Evolutionary conservation across 257 asterid species (phyloP).

Genomic region (Ophiorrhiza pumila): DNA sequence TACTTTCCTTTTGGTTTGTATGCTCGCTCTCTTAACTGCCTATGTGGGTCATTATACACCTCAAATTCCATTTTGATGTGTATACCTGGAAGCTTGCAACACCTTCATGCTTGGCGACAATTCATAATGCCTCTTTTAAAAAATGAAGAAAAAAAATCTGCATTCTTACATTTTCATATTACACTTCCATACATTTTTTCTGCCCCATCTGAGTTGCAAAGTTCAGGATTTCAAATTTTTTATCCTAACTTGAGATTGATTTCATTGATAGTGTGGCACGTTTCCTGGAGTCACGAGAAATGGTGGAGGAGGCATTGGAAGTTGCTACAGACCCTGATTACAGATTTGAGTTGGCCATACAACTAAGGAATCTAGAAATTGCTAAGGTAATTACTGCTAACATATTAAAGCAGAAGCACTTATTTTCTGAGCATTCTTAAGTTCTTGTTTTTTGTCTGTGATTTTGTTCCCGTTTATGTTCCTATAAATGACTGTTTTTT

Average conservation of each 20-base stretch:
- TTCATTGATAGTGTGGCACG: conserved; percentile 64
- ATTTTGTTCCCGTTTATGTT: background rate
- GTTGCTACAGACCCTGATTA: conserved; percentile 94
- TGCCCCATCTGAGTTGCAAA: background rate
- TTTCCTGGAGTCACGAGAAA: conserved; percentile 96
- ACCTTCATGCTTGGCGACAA: background rate
- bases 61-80: background rate
- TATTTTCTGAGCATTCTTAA: background rate
- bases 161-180: background rate
- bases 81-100: background rate
- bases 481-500: conserved; percentile 10
- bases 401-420: background rate
- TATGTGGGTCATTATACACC: background rate
- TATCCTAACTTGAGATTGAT: background rate
- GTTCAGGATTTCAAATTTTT: background rate
- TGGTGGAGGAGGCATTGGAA: conserved; percentile 86
- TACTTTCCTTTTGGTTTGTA: background rate
- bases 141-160: background rate
- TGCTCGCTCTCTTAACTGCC: background rate
- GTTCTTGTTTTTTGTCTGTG: background rate
- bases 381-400: conserved; percentile 58
- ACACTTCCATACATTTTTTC: background rate
- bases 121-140: background rate
- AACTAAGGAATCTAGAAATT: conserved; percentile 77
- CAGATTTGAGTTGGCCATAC: conserved; percentile 95